Percentiles rank a stretch among this genome's conserved stretches.
Conservation (phyloP, 768 basidiomycete species). For the Hericium alpestre region DNA sequence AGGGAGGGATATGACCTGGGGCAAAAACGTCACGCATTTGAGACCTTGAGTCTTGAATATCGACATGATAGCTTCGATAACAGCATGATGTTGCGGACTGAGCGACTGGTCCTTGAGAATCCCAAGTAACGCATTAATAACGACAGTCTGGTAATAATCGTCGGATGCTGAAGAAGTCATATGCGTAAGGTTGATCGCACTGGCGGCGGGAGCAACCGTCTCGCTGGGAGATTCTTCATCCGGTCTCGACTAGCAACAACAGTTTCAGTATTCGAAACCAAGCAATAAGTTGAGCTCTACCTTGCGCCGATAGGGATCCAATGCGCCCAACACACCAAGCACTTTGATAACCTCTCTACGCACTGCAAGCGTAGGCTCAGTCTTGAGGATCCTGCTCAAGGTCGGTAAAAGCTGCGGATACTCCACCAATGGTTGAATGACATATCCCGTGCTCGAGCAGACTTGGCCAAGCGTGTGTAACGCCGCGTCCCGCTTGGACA, state of each 20-base stretch:
- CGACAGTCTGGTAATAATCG: conserved; percentile 95
- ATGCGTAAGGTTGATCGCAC: conserved; percentile 59
- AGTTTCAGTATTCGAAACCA: background rate
- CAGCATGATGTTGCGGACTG: conserved; percentile 79
- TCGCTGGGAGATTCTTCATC: conserved; percentile 45
- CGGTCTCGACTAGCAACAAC: conserved; percentile 35
- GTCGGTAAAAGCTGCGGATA: conserved; percentile 85
- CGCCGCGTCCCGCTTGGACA: conserved; percentile 87
- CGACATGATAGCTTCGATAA: conserved; percentile 96
- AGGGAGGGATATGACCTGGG: conserved; percentile 48
- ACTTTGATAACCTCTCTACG: conserved; percentile 89
- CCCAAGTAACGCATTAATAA: conserved; percentile 76
- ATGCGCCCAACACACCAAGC: conserved; percentile 87
- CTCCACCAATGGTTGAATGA: conserved; percentile 82
- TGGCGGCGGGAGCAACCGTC: conserved; percentile 42
- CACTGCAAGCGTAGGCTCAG: conserved; percentile 61
- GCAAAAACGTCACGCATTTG: conserved; percentile 90
- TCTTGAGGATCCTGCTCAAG: conserved; percentile 73
- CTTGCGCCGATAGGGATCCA: conserved; percentile 94
- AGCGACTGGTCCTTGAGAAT: conserved; percentile 86
- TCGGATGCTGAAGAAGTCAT: conserved; percentile 62
- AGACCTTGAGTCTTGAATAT: conserved; percentile 98
- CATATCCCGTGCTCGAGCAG: conserved; percentile 91
- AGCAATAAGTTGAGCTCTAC: conserved; percentile 27
- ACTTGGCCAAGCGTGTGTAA: conserved; percentile 90